Evolutionary conservation across 352 stramenopile genomes (phyloP).

Genomic region (Pythium sukuiense): DNA sequence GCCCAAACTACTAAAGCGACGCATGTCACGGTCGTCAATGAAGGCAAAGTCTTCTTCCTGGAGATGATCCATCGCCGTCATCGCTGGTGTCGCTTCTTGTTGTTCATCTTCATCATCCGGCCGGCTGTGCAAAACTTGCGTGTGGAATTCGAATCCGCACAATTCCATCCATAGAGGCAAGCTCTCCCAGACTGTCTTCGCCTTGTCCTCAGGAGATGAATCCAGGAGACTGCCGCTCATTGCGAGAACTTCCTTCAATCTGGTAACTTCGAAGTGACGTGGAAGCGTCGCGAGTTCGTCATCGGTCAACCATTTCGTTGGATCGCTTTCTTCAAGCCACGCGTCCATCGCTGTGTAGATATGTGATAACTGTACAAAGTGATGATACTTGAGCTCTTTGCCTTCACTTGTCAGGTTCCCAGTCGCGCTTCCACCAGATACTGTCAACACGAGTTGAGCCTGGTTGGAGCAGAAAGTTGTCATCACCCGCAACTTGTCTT

Average conservation of each 20-base stretch:
- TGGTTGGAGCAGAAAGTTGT: slow-evolving; percentile 35
- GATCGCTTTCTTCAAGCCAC: slow-evolving; percentile 82
- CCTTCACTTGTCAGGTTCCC: slow-evolving; percentile 28
- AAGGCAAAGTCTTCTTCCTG: slow-evolving; percentile 80
- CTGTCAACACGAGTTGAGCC: slow-evolving; percentile 31
- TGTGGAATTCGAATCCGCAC: slow-evolving; percentile 71
- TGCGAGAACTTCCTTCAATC: slow-evolving; percentile 64
- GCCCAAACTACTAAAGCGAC: slow-evolving; percentile 66
- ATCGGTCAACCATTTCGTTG: slow-evolving; percentile 77
- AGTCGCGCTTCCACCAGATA: slow-evolving; percentile 16
- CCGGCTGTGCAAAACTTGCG: slow-evolving; percentile 20
- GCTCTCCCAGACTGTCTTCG: slow-evolving; percentile 38
- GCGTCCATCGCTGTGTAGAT: slow-evolving; percentile 79
- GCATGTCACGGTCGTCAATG: slow-evolving; percentile 70
- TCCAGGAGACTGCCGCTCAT: slow-evolving; percentile 67
- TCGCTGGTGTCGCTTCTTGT: not conserved
- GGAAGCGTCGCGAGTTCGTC: slow-evolving; percentile 69
- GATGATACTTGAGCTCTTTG: slow-evolving; percentile 33
- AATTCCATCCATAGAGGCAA: slow-evolving; percentile 64
- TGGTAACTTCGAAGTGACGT: slow-evolving; percentile 69
- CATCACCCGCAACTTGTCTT: slow-evolving; percentile 35
- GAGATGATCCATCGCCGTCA: slow-evolving; percentile 22
- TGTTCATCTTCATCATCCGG: slow-evolving; percentile 2
- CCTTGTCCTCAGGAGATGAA: slow-evolving; percentile 21
- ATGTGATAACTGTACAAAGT: slow-evolving; percentile 35